phyloP scores from a whole-genome alignment of 805 yeast species.

The Starmerella tilneyi region DNA sequence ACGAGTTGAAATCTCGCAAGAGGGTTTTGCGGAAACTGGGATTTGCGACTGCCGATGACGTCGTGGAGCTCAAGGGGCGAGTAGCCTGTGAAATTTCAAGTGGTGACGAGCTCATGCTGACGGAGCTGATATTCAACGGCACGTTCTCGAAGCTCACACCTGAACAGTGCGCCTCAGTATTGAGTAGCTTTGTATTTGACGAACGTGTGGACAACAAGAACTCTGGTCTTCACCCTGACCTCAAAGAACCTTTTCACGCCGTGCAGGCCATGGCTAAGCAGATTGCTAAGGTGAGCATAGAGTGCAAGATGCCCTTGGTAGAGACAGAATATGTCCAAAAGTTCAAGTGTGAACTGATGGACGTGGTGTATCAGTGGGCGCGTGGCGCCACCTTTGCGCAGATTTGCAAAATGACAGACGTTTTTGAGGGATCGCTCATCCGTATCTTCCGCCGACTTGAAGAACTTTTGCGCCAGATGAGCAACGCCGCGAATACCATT shows the following conservation, averaged over 20 bases:
- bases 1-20: constrained; percentile 85
- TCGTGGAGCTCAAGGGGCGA: constrained; percentile 91
- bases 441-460: constrained; percentile 91
- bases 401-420: constrained; percentile 97
- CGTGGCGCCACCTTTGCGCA: constrained; percentile 92
- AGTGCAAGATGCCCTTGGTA: constrained; percentile 77
- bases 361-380: constrained; percentile 94
- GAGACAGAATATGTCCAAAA: constrained; percentile 89
- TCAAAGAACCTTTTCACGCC: constrained; percentile 82
- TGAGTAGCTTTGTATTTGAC: constrained; percentile 94
- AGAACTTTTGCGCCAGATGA: constrained; percentile 83
- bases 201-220: constrained; percentile 73
- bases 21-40: constrained; percentile 87
- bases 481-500: constrained; percentile 83
- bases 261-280: constrained; percentile 84
- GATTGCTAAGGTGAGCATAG: constrained; percentile 80
- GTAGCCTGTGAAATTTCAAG: constrained; percentile 58
- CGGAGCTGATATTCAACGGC: constrained; percentile 93
- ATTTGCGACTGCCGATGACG: constrained; percentile 74
- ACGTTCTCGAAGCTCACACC: constrained; percentile 78
- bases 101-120: constrained; percentile 88
- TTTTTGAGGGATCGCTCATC: constrained; percentile 91
- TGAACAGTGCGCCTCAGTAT: constrained; percentile 82
- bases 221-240: constrained; percentile 75
- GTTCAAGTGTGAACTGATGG: constrained; percentile 91